Conservation (phyloP, 495 filamentous ascomycete species). For the Lophium mytilinum region DNA sequence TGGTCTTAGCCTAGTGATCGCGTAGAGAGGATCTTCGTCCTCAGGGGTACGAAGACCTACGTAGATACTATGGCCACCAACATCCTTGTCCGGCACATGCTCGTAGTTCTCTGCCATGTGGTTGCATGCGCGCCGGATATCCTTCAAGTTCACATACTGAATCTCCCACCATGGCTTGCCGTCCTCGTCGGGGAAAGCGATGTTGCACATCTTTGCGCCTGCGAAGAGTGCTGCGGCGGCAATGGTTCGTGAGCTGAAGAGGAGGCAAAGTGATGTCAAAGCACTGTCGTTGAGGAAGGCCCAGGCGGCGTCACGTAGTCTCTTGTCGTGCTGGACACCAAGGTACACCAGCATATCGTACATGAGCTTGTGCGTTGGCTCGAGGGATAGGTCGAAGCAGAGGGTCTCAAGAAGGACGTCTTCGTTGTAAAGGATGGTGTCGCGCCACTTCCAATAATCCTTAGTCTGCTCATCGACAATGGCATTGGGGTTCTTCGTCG, state of each 20-base stretch:
- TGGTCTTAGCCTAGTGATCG: conserved; percentile 16
- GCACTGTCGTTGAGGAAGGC: conserved; percentile 85
- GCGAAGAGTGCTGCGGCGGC: conserved; percentile 83
- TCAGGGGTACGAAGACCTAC: conserved; percentile 29
- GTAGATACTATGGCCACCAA: conserved; percentile 32
- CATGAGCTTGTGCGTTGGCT: conserved; percentile 73
- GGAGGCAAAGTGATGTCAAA: conserved; percentile 75
- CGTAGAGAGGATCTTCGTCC: conserved; percentile 18
- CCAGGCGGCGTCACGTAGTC: conserved; percentile 76
- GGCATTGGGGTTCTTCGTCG: conserved; percentile 82
- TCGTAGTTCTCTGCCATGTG: conserved; percentile 70
- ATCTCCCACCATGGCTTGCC: conserved; percentile 86
- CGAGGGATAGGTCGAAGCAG: conserved; percentile 87
- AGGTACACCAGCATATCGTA: conserved; percentile 68
- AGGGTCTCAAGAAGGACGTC: conserved; percentile 83
- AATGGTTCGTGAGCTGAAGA: conserved; percentile 68
- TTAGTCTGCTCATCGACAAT: conserved; percentile 90
- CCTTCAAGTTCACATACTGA: conserved; percentile 51
- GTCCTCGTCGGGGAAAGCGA: conserved; percentile 64
- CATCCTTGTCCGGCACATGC: conserved; percentile 27
- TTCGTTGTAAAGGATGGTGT: conserved; percentile 83
- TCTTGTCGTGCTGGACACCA: conserved; percentile 60
- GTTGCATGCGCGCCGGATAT: conserved; percentile 58
- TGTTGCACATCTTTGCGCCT: conserved; percentile 58
- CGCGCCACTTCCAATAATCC: conserved; percentile 94